Percentiles rank a stretch among this genome's conserved stretches.
Evolutionary conservation across 176 grass and related monocot species (phyloP).

Genomic region (Avena insularis): DNA sequence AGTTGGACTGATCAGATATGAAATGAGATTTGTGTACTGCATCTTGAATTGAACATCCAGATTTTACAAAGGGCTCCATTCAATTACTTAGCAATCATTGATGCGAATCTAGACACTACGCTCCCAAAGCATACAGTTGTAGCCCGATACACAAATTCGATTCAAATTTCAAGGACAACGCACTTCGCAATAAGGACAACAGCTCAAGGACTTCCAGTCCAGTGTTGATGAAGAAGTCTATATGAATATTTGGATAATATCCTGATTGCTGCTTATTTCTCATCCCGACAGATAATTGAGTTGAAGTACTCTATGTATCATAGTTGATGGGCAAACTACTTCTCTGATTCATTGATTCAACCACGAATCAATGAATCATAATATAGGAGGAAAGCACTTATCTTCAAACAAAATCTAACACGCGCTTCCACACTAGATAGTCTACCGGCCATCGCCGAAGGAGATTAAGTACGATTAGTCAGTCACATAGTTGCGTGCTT

Average conservation of each 20-base stretch:
- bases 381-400: not conserved
- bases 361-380: too few species aligned
- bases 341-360: not conserved
- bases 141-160: too few species aligned
- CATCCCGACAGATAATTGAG: not conserved
- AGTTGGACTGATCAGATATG: not conserved
- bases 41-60: constrained; percentile 35
- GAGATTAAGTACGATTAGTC: not conserved
- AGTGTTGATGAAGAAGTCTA: too few species aligned
- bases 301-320: not conserved
- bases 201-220: too few species aligned
- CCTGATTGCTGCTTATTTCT: too few species aligned
- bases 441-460: not conserved
- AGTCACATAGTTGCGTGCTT: not conserved
- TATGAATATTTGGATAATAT: too few species aligned
- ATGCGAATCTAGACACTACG: too few species aligned
- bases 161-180: too few species aligned
- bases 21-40: not conserved
- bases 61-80: constrained; percentile 13
- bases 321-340: constrained; percentile 9
- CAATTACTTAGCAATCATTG: constrained; percentile 6
- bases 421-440: not conserved
- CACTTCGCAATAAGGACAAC: too few species aligned
- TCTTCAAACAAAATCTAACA: not conserved
- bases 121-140: too few species aligned